A percentile compares a stretch with the other conserved stretches of the same genome.
These are phyloP conservation scores for Xylaria hypoxylon DNA, from an alignment of 2,329 filamentous ascomycete species.

Conservation along the genomic window DNA sequence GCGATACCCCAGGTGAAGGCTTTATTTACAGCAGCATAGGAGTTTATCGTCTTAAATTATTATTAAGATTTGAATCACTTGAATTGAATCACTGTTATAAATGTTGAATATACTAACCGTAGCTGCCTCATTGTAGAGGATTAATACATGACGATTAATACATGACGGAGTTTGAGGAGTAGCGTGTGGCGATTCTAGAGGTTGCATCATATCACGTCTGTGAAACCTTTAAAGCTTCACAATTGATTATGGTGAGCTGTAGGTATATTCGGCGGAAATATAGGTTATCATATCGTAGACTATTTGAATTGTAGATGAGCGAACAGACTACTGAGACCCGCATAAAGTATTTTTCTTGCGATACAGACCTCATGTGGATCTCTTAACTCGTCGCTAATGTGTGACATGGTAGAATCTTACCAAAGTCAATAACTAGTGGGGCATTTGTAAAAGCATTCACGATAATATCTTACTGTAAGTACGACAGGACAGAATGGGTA, in stretches of 20 bases:
- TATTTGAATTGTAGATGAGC: background rate
- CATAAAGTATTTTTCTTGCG: background rate
- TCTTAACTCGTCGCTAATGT: background rate
- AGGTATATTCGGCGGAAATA: background rate
- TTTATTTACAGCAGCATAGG: conserved; percentile 6
- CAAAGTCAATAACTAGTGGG: background rate
- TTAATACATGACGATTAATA: background rate
- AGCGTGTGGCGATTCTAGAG: background rate
- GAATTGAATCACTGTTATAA: background rate
- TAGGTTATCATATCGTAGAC: background rate
- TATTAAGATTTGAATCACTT: background rate
- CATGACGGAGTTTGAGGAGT: too few species aligned
- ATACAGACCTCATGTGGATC: background rate
- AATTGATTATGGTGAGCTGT: background rate
- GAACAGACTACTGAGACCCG: too few species aligned
- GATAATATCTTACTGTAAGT: background rate
- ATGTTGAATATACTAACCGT: too few species aligned
- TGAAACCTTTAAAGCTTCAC: background rate
- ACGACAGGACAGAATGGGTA: background rate
- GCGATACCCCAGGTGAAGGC: conserved; percentile 22
- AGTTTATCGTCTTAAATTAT: conserved; percentile 14
- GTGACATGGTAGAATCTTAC: background rate
- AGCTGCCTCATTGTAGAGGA: too few species aligned
- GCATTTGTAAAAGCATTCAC: background rate
- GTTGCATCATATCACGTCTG: background rate